A percentile compares a stretch with the other conserved stretches of the same genome.
phyloP scores from a whole-genome alignment of 164 flowering plant species.

The Chloranthus sessilifolius region DNA sequence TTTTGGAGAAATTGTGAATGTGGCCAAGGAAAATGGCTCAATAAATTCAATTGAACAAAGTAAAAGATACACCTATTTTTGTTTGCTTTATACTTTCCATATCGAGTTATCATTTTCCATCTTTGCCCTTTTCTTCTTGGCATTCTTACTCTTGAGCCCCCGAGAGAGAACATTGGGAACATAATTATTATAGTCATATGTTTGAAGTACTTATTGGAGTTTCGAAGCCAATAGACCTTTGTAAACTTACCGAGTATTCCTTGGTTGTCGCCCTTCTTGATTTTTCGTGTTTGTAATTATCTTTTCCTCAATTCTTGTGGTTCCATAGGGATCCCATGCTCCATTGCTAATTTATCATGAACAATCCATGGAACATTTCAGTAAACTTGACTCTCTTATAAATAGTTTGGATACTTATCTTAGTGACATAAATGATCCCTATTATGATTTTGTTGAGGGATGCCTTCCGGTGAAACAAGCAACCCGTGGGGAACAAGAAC shows the following conservation, averaged over 20 bases:
- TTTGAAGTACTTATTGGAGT: background rate
- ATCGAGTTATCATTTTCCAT: slow-evolving; percentile 3
- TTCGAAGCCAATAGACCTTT: no score
- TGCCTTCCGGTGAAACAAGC: no score
- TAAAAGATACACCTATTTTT: slow-evolving; percentile 1
- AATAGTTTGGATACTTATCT: no score
- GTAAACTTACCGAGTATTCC: slow-evolving; percentile 5
- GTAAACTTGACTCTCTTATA: slow-evolving; percentile 10
- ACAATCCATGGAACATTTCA: slow-evolving; percentile 13
- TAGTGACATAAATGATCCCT: no score
- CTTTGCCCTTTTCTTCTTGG: background rate
- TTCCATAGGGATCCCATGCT: slow-evolving; percentile 12
- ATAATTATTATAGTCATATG: background rate
- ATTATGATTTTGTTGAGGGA: no score
- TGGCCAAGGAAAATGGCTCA: no score
- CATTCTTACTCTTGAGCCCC: background rate
- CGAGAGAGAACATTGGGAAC: background rate
- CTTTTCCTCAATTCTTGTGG: slow-evolving; percentile 9
- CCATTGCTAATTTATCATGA: slow-evolving; percentile 4
- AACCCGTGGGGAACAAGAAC: no score
- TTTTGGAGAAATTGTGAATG: no score
- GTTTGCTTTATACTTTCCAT: background rate
- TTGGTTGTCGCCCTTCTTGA: background rate
- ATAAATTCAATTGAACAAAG: no score
- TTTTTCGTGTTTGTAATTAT: background rate